Evolutionary conservation across 257 asterid species (phyloP).

Genomic region (Jacaranda copaia): DNA sequence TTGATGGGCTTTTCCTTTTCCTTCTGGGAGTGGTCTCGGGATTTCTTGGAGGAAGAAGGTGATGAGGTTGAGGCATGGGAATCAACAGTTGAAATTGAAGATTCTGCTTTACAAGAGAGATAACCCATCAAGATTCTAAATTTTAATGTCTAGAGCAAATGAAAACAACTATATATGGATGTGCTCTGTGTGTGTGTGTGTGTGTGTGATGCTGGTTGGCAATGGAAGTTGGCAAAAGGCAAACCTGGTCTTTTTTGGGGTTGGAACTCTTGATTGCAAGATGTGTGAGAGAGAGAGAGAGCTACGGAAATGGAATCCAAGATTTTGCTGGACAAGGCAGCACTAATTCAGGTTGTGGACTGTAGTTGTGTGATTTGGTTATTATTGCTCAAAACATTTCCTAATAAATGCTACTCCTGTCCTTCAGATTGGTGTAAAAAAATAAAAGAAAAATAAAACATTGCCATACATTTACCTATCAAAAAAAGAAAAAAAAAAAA

Average conservation of each 20-base stretch:
- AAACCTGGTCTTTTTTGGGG: neutral
- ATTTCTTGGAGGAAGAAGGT: constrained; percentile 38
- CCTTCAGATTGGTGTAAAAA: neutral
- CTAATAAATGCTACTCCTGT: constrained; percentile 30
- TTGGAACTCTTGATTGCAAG: neutral
- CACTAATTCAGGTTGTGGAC: neutral
- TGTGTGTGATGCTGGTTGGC: neutral
- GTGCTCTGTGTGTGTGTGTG: neutral
- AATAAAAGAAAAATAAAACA: no score
- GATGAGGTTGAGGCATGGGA: constrained; percentile 42
- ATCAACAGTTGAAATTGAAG: constrained; percentile 60
- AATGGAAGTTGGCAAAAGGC: neutral
- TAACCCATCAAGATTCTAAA: constrained; percentile 67
- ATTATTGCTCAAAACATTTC: constrained; percentile 17
- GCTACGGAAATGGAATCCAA: constrained; percentile 31
- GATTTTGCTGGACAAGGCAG: constrained; percentile 17
- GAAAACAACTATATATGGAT: neutral
- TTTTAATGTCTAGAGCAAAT: neutral
- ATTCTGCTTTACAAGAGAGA: constrained; percentile 74
- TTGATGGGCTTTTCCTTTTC: constrained; percentile 49
- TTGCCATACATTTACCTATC: no score
- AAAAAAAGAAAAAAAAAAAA: no score
- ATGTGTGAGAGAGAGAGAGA: no score
- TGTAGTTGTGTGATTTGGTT: constrained; percentile 32
- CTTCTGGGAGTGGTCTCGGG: constrained; percentile 26